Conservation (phyloP, 768 basidiomycete genomes). For the Hortiboletus campestris region DNA sequence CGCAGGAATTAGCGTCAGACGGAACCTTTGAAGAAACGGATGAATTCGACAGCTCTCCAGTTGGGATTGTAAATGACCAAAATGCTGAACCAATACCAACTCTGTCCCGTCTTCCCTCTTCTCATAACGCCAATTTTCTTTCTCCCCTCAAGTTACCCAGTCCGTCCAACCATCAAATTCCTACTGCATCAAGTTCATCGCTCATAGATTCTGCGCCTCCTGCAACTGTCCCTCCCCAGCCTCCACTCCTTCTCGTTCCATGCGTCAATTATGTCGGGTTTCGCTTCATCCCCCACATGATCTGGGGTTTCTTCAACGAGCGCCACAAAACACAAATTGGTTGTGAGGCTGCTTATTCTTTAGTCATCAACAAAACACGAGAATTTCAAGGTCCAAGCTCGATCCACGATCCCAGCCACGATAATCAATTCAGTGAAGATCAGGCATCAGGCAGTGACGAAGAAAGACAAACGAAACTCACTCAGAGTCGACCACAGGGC, state of each 20-base stretch:
- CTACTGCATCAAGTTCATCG: constrained; percentile 19
- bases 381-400: constrained; percentile 46
- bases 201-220: constrained; percentile 48
- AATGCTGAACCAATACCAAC: constrained; percentile 44
- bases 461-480: background rate
- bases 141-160: constrained; percentile 32
- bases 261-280: constrained; percentile 79
- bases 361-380: constrained; percentile 63
- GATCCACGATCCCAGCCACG: constrained; percentile 16
- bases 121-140: constrained; percentile 32
- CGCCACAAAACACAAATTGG: constrained; percentile 77
- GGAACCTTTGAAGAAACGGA: constrained; percentile 73
- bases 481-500: constrained; percentile 17
- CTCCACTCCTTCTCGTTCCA: constrained; percentile 76
- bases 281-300: constrained; percentile 82
- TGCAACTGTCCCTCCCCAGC: constrained; percentile 60
- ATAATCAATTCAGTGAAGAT: constrained; percentile 15
- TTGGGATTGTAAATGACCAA: constrained; percentile 24
- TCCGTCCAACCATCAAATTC: constrained; percentile 18
- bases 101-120: constrained; percentile 35
- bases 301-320: constrained; percentile 91
- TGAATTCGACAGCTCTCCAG: constrained; percentile 25
- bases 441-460: constrained; percentile 5
- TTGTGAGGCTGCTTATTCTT: constrained; percentile 74
- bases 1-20: constrained; percentile 66